Percentiles rank a stretch among this genome's conserved stretches.
phyloP scores from a whole-genome alignment of 768 basidiomycete genomes.

The Fomitopsis serialis region DNA sequence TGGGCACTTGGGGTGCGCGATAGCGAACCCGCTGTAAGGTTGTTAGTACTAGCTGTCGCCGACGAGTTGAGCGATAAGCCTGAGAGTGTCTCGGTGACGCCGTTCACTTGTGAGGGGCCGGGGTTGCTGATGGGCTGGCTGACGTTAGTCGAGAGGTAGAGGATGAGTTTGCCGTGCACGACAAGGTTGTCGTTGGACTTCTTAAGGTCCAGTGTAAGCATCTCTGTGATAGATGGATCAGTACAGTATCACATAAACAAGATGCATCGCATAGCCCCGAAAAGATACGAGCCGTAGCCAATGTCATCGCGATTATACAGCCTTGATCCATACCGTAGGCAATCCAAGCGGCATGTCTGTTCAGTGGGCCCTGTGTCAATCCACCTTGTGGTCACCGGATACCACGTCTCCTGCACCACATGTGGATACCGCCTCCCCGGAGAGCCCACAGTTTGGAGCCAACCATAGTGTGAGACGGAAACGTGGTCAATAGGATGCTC shows the following conservation, averaged over 20 bases:
- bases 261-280: too few relatives aligned
- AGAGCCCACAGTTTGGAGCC: too few relatives aligned
- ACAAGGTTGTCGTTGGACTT: constrained; percentile 99
- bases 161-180: constrained; percentile 95
- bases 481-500: too few relatives aligned
- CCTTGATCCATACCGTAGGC: too few relatives aligned
- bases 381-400: too few relatives aligned
- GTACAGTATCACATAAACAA: neutral
- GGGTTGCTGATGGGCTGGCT: constrained; percentile 80
- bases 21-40: constrained; percentile 31
- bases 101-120: constrained; percentile 66
- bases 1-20: constrained; percentile 68
- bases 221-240: constrained; percentile 44
- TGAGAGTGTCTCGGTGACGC: constrained; percentile 51
- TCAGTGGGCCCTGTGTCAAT: too few relatives aligned
- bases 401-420: too few relatives aligned
- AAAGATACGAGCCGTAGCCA: too few relatives aligned
- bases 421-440: too few relatives aligned
- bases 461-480: too few relatives aligned
- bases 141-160: constrained; percentile 92
- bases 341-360: too few relatives aligned
- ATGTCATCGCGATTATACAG: too few relatives aligned
- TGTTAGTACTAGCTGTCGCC: constrained; percentile 33
- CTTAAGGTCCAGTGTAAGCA: constrained; percentile 94
- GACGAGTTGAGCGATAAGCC: constrained; percentile 61